Percentiles rank a stretch among this genome's conserved stretches.
Evolutionary conservation across 129 eudicot species (phyloP).

Genomic region (Centaurea solstitialis): DNA sequence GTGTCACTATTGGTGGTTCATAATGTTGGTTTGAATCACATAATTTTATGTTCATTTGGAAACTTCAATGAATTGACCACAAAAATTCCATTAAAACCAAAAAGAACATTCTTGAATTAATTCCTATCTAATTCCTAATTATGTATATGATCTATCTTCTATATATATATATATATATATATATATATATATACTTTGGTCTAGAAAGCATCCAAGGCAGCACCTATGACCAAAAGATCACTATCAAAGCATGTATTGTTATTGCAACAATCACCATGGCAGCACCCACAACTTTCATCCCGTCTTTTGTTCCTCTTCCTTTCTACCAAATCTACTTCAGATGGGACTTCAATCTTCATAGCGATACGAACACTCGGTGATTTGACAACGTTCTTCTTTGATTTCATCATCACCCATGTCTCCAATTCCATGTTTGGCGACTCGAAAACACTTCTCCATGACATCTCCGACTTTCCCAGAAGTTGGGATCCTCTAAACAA

Average conservation of each 20-base stretch:
- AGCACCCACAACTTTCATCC: not conserved
- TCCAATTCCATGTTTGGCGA: constrained; percentile 37
- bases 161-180: too few relatives aligned
- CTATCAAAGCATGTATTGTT: constrained; percentile 14
- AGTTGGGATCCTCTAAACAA: constrained; percentile 44
- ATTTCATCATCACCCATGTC: constrained; percentile 45
- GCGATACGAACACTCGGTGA: constrained; percentile 33
- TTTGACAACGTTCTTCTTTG: constrained; percentile 29
- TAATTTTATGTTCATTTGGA: too few relatives aligned
- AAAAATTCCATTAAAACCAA: too few relatives aligned
- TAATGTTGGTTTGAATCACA: too few relatives aligned
- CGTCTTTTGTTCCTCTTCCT: constrained; percentile 3
- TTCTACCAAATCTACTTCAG: not conserved
- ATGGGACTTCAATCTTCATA: constrained; percentile 10
- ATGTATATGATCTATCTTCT: not conserved
- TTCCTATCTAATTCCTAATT: not conserved
- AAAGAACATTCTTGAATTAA: not conserved
- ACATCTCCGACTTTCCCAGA: constrained; percentile 48
- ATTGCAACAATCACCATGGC: constrained; percentile 17
- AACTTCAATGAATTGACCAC: too few relatives aligned
- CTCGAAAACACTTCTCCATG: constrained; percentile 42
- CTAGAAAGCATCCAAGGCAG: constrained; percentile 28
- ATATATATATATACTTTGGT: too few relatives aligned
- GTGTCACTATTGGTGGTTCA: too few relatives aligned
- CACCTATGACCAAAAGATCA: constrained; percentile 39